phyloP scores from a whole-genome alignment of 225 moss, liverwort and hornwort species.

The Straminergon stramineum region DNA sequence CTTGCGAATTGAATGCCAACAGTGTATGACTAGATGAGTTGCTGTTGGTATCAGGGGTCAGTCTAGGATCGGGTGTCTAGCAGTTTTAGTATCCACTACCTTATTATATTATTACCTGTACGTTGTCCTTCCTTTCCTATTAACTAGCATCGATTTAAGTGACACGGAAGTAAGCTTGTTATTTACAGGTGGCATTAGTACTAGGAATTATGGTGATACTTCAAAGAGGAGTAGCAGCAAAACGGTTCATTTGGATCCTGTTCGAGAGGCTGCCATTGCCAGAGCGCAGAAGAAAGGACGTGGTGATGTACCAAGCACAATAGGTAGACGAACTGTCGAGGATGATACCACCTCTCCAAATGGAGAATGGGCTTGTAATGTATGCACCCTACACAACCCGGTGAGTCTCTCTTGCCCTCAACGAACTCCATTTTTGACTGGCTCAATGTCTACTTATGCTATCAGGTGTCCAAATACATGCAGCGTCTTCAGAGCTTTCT shows the following conservation, averaged over 20 bases:
- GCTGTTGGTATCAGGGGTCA: neutral
- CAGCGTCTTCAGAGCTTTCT: neutral
- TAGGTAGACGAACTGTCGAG: neutral
- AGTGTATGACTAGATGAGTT: neutral
- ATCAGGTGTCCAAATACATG: neutral
- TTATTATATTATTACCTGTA: neutral
- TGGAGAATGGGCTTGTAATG: slow-evolving; percentile 48
- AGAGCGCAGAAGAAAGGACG: slow-evolving; percentile 38
- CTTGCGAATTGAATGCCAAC: neutral
- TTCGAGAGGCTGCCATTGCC: slow-evolving; percentile 24
- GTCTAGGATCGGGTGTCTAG: neutral
- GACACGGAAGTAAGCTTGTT: neutral
- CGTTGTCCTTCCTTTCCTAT: neutral
- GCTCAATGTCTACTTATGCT: neutral
- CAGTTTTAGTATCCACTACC: neutral
- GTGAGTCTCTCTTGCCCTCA: slow-evolving; percentile 20
- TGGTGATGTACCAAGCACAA: slow-evolving; percentile 1
- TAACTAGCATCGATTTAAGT: neutral
- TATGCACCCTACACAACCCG: slow-evolving; percentile 72
- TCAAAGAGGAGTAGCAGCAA: slow-evolving; percentile 11
- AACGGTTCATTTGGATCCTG: slow-evolving; percentile 8
- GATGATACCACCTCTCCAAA: slow-evolving; percentile 8
- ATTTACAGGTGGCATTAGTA: slow-evolving; percentile 9
- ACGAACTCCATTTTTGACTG: neutral
- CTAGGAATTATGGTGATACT: neutral